These are phyloP conservation scores for Ettlia oleoabundans DNA, from an alignment of 139 green algal species.

Conservation along the genomic window DNA sequence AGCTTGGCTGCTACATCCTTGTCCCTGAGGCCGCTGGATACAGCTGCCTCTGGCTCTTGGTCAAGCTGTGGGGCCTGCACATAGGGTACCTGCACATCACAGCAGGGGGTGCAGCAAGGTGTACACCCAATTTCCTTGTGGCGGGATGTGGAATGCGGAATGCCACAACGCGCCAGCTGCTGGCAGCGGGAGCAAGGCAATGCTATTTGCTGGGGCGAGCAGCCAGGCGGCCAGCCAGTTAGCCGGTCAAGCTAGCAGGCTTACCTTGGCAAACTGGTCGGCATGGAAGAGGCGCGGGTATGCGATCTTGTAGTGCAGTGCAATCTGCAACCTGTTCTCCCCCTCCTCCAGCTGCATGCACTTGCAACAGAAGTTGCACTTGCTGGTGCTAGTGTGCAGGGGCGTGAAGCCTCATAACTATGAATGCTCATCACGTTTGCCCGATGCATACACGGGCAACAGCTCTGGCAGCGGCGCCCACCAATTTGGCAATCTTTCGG, in stretches of 20 bases:
- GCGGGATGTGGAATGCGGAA: no score
- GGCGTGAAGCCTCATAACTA: no score
- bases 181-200: no score
- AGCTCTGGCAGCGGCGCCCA: no score
- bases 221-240: neutral
- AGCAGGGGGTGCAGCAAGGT: no score
- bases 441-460: no score
- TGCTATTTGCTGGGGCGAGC: neutral
- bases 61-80: neutral
- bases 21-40: conserved; percentile 8
- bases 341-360: conserved; percentile 35
- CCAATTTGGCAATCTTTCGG: no score
- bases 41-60: neutral
- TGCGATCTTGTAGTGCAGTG: conserved; percentile 26
- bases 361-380: neutral
- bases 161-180: no score
- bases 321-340: conserved; percentile 21
- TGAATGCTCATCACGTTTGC: no score
- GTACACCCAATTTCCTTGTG: no score
- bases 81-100: conserved; percentile 25
- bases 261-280: conserved; percentile 25
- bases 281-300: conserved; percentile 26
- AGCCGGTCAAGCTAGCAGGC: neutral
- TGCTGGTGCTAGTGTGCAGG: no score
- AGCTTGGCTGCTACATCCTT: conserved; percentile 1